Conservation (phyloP, 345 rosid species). For the Hibiscus mutabilis region DNA sequence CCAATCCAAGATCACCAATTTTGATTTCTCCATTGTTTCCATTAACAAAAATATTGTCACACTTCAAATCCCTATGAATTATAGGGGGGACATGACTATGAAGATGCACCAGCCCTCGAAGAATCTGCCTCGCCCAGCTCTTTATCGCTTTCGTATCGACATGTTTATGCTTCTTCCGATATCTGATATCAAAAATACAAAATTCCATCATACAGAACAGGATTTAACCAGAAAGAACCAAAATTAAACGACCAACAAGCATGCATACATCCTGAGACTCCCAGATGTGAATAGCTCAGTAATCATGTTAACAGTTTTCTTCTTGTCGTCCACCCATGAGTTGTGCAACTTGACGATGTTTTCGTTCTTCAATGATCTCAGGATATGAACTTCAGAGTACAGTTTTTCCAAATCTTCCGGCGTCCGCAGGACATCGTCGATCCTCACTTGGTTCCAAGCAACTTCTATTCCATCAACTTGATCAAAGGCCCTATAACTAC, state of each 20-base stretch:
- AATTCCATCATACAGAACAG: conserved; percentile 5
- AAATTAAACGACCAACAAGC: too few relatives aligned
- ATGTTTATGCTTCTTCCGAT: conserved; percentile 47
- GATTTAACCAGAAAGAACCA: background rate
- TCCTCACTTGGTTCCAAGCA: conserved; percentile 75
- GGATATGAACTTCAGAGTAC: conserved; percentile 72
- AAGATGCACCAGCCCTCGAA: conserved; percentile 47
- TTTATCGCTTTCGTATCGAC: conserved; percentile 56
- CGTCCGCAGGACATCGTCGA: conserved; percentile 61
- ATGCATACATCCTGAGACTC: conserved; percentile 61
- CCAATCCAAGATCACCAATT: conserved; percentile 72
- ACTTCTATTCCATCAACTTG: conserved; percentile 84
- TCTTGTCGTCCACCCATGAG: conserved; percentile 78
- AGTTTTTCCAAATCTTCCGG: conserved; percentile 67
- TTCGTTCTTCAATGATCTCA: conserved; percentile 64
- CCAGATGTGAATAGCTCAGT: conserved; percentile 85
- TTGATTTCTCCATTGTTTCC: conserved; percentile 63
- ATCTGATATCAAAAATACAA: conserved; percentile 24
- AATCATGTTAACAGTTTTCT: conserved; percentile 74
- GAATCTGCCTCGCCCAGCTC: conserved; percentile 62
- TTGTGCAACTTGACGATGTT: conserved; percentile 53
- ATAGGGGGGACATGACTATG: conserved; percentile 52
- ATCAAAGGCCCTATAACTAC: conserved; percentile 79
- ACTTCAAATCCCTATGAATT: conserved; percentile 60
- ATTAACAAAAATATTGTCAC: conserved; percentile 62